Base-by-base conservation (phyloP, 129 eudicot genomes). In the Flaveria brownii region DNA sequence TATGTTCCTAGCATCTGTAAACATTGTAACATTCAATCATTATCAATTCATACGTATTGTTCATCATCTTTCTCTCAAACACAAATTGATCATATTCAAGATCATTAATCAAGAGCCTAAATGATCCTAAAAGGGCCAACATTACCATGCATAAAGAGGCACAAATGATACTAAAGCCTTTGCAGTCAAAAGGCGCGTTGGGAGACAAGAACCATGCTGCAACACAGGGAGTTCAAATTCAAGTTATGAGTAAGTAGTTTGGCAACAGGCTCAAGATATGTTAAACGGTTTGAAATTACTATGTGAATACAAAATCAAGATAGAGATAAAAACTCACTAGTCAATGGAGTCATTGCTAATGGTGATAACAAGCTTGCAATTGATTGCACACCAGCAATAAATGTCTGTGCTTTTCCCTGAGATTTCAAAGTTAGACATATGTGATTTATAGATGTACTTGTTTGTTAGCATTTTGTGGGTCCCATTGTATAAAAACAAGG, bases 341-440 rank as follows among this genome's bases (percentile, higher is more conserved):
- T 93, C 77, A 93, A 78, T 63, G 98, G 98, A 78, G 91, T 90
- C 90, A 93, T 91, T 70, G 89, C 92, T 36, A 93, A 86, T 55
- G 98, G 98, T n/a, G 98, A 90, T 77, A 93, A 82, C 61, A 91
- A 78, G 76, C 92, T 88, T 45, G 97, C 88, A 33, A 93, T 82
- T 66, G 98, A 84, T 66, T 93, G 97, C 46, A 91, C 93, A 45
- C 98, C 98, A n/a, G 96, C 98, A 33, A 93, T 70, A 49, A 93
- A 90, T 70, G 97, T 96, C 85, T 93, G 97, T 25, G 98, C 86
- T 83, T 90, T 90, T 36, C 98, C 98, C 98, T 93, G 84, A 70
- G 71, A 78, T 80, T 16, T 3, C 26, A 26, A 61, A 52, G 18
- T 54, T 9, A 60, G 12, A 46, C 51, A 70, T 0, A 68, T n/a